A percentile compares a stretch with the other conserved stretches of the same genome.
Evolutionary conservation across 306 rosid species (phyloP).

Genomic region (Corylus americana): DNA sequence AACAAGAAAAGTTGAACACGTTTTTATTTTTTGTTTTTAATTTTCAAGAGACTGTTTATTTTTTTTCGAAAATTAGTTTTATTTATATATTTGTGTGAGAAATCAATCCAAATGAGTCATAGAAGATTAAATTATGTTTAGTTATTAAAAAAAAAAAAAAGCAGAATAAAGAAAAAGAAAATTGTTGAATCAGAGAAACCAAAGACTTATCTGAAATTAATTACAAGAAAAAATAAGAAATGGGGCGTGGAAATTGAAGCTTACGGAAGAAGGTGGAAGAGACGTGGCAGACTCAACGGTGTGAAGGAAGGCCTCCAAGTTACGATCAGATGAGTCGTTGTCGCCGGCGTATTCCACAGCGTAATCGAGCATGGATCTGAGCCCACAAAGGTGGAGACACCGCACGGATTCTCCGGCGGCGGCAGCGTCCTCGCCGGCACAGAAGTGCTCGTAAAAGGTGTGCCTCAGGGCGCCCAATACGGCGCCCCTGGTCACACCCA

Average conservation of each 20-base stretch:
- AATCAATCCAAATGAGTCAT: too few relatives aligned
- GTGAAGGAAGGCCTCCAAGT: slow-evolving; percentile 51
- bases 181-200: too few relatives aligned
- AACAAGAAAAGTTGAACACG: too few relatives aligned
- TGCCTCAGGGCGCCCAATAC: slow-evolving; percentile 30
- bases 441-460: slow-evolving; percentile 65
- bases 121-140: too few relatives aligned
- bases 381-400: slow-evolving; percentile 46
- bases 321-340: slow-evolving; percentile 62
- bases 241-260: slow-evolving; percentile 7
- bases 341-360: slow-evolving; percentile 71
- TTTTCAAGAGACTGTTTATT: too few relatives aligned
- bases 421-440: slow-evolving; percentile 74
- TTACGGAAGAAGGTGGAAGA: slow-evolving; percentile 78
- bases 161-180: too few relatives aligned
- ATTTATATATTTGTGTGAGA: too few relatives aligned
- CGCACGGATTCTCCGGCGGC: slow-evolving; percentile 46
- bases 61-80: too few relatives aligned
- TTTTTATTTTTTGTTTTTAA: too few relatives aligned
- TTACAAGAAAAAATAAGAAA: too few relatives aligned
- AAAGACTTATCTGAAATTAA: too few relatives aligned
- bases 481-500: slow-evolving; percentile 5
- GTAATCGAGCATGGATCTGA: slow-evolving; percentile 80
- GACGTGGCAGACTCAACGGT: slow-evolving; percentile 60
- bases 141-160: too few relatives aligned